These are phyloP conservation scores for Nidula niveotomentosa DNA, from an alignment of 1,284 basidiomycete genomes.

Conservation along the genomic window DNA sequence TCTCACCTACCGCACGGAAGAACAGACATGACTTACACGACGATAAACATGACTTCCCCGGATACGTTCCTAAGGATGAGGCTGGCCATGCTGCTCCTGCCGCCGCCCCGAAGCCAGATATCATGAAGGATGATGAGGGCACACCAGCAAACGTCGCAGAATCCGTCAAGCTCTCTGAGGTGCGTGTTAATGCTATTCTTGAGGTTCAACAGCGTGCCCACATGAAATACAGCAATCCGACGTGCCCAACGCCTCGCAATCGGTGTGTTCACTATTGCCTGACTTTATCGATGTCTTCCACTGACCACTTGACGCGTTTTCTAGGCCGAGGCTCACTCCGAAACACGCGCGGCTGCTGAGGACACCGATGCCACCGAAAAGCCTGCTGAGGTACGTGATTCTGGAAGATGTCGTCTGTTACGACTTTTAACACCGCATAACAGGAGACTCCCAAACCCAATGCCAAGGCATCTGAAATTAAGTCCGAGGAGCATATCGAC, in stretches of 20 bases:
- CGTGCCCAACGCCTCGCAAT: background rate
- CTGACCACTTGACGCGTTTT: background rate
- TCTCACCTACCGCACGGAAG: background rate
- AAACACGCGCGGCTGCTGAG: background rate
- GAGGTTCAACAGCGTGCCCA: background rate
- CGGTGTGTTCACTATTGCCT: background rate
- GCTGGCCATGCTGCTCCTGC: background rate
- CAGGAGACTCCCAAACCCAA: background rate
- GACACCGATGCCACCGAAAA: background rate
- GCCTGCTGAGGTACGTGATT: background rate
- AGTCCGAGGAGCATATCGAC: background rate
- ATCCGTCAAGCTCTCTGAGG: background rate
- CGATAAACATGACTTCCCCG: background rate
- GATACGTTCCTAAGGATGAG: background rate
- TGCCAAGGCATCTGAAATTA: background rate
- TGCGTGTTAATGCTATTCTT: background rate
- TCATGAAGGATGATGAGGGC: background rate
- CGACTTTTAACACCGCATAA: background rate
- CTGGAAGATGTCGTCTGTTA: background rate
- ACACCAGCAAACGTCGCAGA: background rate
- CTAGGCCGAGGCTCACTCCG: background rate
- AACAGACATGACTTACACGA: constrained; percentile 1
- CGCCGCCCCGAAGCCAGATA: background rate
- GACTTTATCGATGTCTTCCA: background rate
- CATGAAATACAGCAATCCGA: background rate